Evolutionary conservation across 257 asterid genomes (phyloP).

Genomic region (Scutellaria baicalensis): DNA sequence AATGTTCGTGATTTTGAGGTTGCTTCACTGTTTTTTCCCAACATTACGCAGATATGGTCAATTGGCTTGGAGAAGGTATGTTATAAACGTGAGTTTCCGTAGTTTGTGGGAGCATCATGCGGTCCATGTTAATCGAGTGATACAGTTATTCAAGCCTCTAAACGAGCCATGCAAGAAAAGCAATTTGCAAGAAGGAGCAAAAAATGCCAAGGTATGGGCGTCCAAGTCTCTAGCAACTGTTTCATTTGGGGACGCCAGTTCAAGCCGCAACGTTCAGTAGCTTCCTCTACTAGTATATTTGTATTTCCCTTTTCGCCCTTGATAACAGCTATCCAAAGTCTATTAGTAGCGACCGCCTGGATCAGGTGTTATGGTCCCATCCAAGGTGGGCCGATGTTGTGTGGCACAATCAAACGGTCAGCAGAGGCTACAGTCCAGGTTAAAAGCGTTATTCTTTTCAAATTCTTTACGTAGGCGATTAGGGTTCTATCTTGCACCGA

Average conservation of each 20-base stretch:
- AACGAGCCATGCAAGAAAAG: constrained; percentile 18
- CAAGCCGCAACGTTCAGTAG: constrained; percentile 16
- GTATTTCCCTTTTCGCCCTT: not conserved
- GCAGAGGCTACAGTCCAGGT: constrained; percentile 9
- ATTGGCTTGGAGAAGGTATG: constrained; percentile 16
- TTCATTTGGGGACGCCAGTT: constrained; percentile 22
- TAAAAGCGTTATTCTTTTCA: not conserved
- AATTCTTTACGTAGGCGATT: constrained; percentile 15
- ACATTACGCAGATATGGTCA: constrained; percentile 5
- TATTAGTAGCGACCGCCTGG: constrained; percentile 13
- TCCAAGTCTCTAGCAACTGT: constrained; percentile 21
- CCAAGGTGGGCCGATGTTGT: not conserved
- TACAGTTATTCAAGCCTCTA: constrained; percentile 16
- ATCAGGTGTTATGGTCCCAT: not conserved
- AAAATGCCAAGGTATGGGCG: constrained; percentile 22
- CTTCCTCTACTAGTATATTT: not conserved
- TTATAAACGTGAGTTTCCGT: constrained; percentile 9
- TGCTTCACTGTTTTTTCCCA: constrained; percentile 11
- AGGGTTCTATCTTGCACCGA: constrained; percentile 6
- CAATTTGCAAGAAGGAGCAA: constrained; percentile 21
- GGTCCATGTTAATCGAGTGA: constrained; percentile 7
- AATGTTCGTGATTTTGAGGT: constrained; percentile 16
- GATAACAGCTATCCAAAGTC: constrained; percentile 15
- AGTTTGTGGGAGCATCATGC: constrained; percentile 21
- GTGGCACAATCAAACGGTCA: not conserved